A percentile compares a stretch with the other conserved stretches of the same genome.
phyloP scores from a whole-genome alignment of 140 eudicot genomes.

The Senecio squalidus region DNA sequence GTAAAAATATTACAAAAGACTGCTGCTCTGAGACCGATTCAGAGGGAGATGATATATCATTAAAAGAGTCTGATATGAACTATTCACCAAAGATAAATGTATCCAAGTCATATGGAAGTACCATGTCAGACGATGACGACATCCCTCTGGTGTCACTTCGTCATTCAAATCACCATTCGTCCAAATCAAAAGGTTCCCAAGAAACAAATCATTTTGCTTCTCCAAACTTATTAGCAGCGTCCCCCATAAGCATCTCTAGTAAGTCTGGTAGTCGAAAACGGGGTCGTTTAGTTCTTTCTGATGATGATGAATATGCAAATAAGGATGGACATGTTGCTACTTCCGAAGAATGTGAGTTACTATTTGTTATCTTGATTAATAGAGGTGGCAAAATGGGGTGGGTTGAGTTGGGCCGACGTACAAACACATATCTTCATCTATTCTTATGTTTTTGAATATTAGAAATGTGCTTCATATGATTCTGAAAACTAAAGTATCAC shows the following conservation, averaged over 20 bases:
- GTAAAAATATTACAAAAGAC: constrained; percentile 32
- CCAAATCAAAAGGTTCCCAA: constrained; percentile 32
- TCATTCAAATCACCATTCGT: constrained; percentile 21
- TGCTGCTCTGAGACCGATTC: constrained; percentile 88
- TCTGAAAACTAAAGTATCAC: too few relatives aligned
- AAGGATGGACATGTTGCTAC: constrained; percentile 58
- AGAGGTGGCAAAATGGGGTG: too few relatives aligned
- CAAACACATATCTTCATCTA: too few relatives aligned
- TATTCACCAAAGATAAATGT: constrained; percentile 33
- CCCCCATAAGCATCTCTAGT: constrained; percentile 45
- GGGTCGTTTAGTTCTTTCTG: constrained; percentile 65
- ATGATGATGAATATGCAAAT: constrained; percentile 69
- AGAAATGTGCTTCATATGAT: too few relatives aligned
- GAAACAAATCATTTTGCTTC: constrained; percentile 16
- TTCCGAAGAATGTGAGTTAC: constrained; percentile 67
- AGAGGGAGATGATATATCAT: constrained; percentile 44
- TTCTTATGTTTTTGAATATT: too few relatives aligned
- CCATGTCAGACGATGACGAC: constrained; percentile 34
- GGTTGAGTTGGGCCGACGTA: too few relatives aligned
- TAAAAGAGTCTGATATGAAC: constrained; percentile 31
- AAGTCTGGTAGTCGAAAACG: constrained; percentile 71
- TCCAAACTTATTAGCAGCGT: constrained; percentile 34
- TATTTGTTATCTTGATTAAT: background rate
- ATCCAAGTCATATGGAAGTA: constrained; percentile 27
- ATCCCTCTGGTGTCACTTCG: constrained; percentile 44